Evolutionary conservation across 2,329 filamentous ascomycete genomes (phyloP), one percentile per base, ranked within the genome.

Genomic region (Cladophialophora yegresii): DNA sequence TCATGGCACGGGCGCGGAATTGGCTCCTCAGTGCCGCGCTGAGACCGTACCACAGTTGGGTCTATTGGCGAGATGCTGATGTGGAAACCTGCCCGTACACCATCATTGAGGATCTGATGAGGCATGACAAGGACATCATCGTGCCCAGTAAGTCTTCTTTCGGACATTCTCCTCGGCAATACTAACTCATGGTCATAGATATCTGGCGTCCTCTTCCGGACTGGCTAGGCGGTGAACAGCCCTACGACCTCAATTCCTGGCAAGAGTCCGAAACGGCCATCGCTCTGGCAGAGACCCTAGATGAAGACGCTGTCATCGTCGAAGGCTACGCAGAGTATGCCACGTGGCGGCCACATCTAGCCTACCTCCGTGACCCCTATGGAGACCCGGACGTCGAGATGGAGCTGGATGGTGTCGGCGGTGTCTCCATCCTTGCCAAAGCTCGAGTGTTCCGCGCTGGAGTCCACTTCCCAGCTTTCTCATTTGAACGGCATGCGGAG

Each of bases 381-480:
- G 95, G 95, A 45, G 95, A 99, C 74, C 93, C 93, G 22, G 95
- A 99, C 75, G 97, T 98, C 89, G 95, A 99, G 76, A 98, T 99
- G 95, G 95, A 99, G 73, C 93, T 99, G 72, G 95, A 99, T 72
- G 95, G 95, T 70, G 93, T 99, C 54, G 69, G 69, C 33, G 95
- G 95, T 79, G 95, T 99, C 72, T 97, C 92, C 79, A 99, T 99
- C 73, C 79, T 99, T 71, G 93, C 95, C 53, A 99, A 98, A 78
- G 95, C 95, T 1, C 90, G 89, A 72, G 95, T 99, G 0, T 99
- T 99, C 82, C 87, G 95, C 67, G 89, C 91, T 53, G 95, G 95
- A 50, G 93, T 96, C 36, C 95, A 99, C 77, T 99, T 99, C 79
- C 95, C 95, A 2, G 95, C 95, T 1, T 99, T 99, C 76, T 96